Evolutionary conservation across 1,284 basidiomycete genomes (phyloP).

Genomic region (Malassezia japonica): DNA sequence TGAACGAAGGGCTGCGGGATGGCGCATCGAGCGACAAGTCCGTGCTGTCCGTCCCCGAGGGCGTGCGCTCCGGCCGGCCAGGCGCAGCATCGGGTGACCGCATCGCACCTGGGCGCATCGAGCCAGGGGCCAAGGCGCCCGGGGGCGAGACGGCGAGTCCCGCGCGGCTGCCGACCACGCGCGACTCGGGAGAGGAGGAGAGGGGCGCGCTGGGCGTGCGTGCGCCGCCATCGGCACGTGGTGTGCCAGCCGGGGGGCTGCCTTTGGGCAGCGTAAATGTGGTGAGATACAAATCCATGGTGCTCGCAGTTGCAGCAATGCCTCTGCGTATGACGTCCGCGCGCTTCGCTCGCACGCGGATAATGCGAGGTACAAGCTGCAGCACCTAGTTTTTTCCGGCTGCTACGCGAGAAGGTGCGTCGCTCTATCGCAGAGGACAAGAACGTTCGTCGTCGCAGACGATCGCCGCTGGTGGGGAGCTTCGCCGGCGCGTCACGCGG

Average conservation of each 20-base stretch:
- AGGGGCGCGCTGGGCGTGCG: neutral
- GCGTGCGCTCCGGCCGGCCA: too few relatives aligned
- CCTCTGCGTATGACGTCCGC: too few relatives aligned
- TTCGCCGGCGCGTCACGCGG: conserved; percentile 27
- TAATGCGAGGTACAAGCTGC: too few relatives aligned
- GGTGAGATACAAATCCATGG: conserved; percentile 14
- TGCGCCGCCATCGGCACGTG: neutral
- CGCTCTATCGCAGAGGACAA: too few relatives aligned
- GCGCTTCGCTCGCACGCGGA: too few relatives aligned
- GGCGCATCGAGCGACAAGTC: neutral
- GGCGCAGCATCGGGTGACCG: conserved; percentile 1
- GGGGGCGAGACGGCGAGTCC: conserved; percentile 11
- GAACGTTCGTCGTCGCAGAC: too few relatives aligned
- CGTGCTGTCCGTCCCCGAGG: neutral
- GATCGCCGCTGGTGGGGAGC: neutral
- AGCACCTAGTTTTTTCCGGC: too few relatives aligned
- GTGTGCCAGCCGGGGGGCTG: neutral
- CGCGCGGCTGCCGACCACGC: conserved; percentile 3
- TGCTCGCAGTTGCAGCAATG: too few relatives aligned
- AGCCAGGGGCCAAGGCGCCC: neutral
- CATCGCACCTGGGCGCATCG: neutral
- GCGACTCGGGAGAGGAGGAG: conserved; percentile 9
- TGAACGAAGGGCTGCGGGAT: neutral
- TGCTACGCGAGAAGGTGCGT: too few relatives aligned
- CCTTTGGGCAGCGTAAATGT: conserved; percentile 9